Percentiles rank a stretch among this genome's conserved stretches.
Evolutionary conservation across 163 green algal genomes (phyloP).

Genomic region (Volvox carteri): DNA sequence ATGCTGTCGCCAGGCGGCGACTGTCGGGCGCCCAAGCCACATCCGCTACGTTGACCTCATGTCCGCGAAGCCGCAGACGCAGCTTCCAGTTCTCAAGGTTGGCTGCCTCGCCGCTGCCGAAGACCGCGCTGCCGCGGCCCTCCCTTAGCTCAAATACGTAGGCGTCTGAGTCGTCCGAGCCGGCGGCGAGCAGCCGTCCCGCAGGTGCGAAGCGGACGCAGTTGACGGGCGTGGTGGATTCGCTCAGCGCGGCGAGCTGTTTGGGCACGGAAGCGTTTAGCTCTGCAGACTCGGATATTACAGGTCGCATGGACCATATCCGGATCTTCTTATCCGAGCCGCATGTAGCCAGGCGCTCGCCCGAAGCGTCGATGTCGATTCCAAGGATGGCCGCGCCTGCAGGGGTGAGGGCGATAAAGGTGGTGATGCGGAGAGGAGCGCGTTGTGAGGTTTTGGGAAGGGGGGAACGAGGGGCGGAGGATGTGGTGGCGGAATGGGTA

Average conservation of each 20-base stretch:
- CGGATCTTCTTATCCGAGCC: slow-evolving; percentile 83
- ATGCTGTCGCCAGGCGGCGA: slow-evolving; percentile 81
- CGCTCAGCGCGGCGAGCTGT: slow-evolving; percentile 85
- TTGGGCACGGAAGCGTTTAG: slow-evolving; percentile 64
- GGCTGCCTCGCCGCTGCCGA: slow-evolving; percentile 79
- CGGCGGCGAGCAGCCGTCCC: slow-evolving; percentile 70
- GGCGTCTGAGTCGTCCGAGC: slow-evolving; percentile 82
- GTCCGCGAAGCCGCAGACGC: slow-evolving; percentile 75
- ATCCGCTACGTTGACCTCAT: slow-evolving; percentile 90
- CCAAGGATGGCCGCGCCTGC: slow-evolving; percentile 76
- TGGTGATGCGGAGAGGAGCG: background rate
- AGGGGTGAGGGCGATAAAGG: background rate
- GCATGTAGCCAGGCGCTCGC: slow-evolving; percentile 83
- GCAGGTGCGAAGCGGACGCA: slow-evolving; percentile 85
- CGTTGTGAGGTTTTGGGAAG: too few relatives aligned
- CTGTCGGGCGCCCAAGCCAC: slow-evolving; percentile 90
- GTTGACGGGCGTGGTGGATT: slow-evolving; percentile 87
- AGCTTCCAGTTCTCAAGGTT: slow-evolving; percentile 93
- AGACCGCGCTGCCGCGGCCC: slow-evolving; percentile 69
- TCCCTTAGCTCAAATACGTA: slow-evolving; percentile 76
- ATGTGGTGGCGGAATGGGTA: background rate
- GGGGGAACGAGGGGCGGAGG: too few relatives aligned
- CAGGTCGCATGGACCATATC: slow-evolving; percentile 88
- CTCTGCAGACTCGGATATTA: slow-evolving; percentile 79
- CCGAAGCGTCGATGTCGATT: slow-evolving; percentile 80